Evolutionary conservation across 495 filamentous ascomycete genomes (phyloP), one percentile per base, ranked within the genome.

Genomic region (Xylaria telfairii): DNA sequence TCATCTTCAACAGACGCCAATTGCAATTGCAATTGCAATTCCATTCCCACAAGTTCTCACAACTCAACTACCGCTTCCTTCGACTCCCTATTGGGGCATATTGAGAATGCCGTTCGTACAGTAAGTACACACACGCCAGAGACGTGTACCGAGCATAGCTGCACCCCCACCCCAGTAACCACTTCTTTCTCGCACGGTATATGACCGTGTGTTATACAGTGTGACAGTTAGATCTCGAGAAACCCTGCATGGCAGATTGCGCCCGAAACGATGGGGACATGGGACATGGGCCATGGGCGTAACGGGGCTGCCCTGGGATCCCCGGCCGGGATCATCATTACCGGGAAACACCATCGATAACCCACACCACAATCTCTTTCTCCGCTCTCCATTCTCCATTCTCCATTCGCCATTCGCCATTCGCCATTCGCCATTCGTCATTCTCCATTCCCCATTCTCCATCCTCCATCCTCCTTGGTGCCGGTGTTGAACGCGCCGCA

Each of bases 231-330:
- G 66, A 68, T 68, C 66, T 68, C 21, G 41, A 37, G 24, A 68
- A n/a, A 46, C 54, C 66, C 65, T 68, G 66, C 66, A 67, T 67
- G 66, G 65, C 51, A 67, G 65, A 67, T 67, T 67, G 49, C 19
- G 47, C 65, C 65, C 46, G 65, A 67, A 60, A 68, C 54, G 66
- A 68, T n/a, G n/a, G n/a, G n/a, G n/a, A n/a, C n/a, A n/a, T n/a
- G n/a, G n/a, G n/a, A n/a, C n/a, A n/a, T n/a, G n/a, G n/a, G n/a
- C n/a, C 66, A 59, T 68, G 54, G 64, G 53, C 28, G 47, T 41
- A 60, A 68, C 32, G 49, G 66, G 54, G 53, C 66, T 30, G 28
- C 53, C 32, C 49, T 67, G 24, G 39, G 51, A 57, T 59, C 65
- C 51, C 65, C 34, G 51, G 34, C 65, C 37, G 49, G 65, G 65